Evolutionary conservation across 768 basidiomycete genomes (phyloP).

Genomic region (Tulasnella sp.): DNA sequence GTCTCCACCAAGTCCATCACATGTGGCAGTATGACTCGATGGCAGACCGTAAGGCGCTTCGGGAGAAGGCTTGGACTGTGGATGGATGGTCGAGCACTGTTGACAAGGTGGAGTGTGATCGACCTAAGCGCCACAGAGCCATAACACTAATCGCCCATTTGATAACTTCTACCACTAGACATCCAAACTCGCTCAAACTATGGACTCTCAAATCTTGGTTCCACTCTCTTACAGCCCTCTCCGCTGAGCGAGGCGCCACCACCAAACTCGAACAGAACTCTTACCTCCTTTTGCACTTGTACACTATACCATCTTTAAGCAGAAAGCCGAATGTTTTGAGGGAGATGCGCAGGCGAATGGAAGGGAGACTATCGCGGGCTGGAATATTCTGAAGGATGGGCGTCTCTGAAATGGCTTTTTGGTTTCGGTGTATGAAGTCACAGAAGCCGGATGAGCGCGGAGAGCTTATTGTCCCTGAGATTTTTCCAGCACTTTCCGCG

Average conservation of each 20-base stretch:
- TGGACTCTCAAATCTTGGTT: conserved; percentile 77
- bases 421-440: neutral
- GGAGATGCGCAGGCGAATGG: neutral
- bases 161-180: conserved; percentile 43
- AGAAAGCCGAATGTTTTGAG: neutral
- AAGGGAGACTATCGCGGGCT: neutral
- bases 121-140: neutral
- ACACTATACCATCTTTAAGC: neutral
- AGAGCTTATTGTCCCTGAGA: neutral
- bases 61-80: conserved; percentile 87
- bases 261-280: neutral
- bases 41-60: conserved; percentile 65
- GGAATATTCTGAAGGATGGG: neutral
- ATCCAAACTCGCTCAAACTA: conserved; percentile 67
- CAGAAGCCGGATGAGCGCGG: neutral
- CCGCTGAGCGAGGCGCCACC: conserved; percentile 36
- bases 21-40: conserved; percentile 83
- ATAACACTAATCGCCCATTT: neutral
- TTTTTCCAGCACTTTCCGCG: neutral
- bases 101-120: conserved; percentile 49
- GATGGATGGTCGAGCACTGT: conserved; percentile 96
- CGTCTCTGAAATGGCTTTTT: neutral
- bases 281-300: neutral
- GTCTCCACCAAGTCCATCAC: conserved; percentile 63
- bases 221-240: conserved; percentile 78